phyloP scores from a whole-genome alignment of 2,329 filamentous ascomycete species.

The Clonostachys byssicola region DNA sequence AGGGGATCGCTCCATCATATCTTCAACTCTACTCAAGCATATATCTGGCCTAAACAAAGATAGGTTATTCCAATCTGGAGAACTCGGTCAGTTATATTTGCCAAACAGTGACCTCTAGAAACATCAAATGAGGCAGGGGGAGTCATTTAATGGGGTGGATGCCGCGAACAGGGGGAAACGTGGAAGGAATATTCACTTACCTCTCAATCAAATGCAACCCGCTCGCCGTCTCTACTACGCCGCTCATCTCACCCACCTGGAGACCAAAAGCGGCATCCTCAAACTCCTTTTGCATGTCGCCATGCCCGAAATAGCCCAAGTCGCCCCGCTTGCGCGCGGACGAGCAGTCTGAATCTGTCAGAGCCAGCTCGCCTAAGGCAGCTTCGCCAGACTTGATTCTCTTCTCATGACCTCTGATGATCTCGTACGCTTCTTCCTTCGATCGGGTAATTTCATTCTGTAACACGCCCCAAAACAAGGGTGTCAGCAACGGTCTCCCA shows the following conservation, averaged over 20 bases:
- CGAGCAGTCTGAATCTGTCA: conserved; percentile 90
- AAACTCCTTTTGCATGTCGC: conserved; percentile 99
- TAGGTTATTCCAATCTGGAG: too few species aligned
- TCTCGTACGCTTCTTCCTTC: conserved; percentile 80
- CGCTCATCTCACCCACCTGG: conserved; percentile 80
- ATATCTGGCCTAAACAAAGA: too few species aligned
- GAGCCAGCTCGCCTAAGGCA: conserved; percentile 77
- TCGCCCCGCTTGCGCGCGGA: conserved; percentile 93
- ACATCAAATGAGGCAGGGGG: too few species aligned
- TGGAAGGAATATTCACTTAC: conserved; percentile 37
- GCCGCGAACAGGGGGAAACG: not conserved
- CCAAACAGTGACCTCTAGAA: too few species aligned
- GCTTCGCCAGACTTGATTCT: conserved; percentile 69
- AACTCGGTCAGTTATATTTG: too few species aligned
- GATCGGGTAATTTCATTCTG: conserved; percentile 76
- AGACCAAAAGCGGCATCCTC: conserved; percentile 94
- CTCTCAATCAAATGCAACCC: conserved; percentile 95
- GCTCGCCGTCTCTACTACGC: conserved; percentile 85
- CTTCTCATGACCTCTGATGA: conserved; percentile 71
- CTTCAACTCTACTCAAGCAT: too few species aligned
- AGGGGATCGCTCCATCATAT: too few species aligned
- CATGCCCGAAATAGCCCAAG: conserved; percentile 87
- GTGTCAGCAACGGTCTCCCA: not conserved
- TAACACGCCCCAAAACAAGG: not conserved
- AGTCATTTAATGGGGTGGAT: too few species aligned